Evolutionary conservation across 2,329 filamentous ascomycete species (phyloP).

Genomic region (Apiospora phragmitis): DNA sequence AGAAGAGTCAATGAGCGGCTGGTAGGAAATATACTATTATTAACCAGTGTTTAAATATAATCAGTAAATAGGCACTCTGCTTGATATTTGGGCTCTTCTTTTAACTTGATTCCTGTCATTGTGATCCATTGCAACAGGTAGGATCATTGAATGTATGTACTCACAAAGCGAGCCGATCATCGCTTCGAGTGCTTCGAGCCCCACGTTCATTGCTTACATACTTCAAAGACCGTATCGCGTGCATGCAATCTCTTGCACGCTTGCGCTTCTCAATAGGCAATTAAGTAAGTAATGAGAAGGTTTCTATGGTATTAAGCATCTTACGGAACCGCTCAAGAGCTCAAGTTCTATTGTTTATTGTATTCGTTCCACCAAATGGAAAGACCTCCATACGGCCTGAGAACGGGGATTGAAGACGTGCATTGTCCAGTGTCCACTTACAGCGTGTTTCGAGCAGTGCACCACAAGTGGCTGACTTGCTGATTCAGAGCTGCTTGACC

Average conservation of each 20-base stretch:
- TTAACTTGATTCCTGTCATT: not conserved
- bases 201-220: not conserved
- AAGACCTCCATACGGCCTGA: not conserved
- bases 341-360: not conserved
- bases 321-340: not conserved
- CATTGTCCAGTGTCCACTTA: not conserved
- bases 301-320: not conserved
- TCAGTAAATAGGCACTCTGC: not conserved
- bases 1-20: not conserved
- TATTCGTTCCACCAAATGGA: not conserved
- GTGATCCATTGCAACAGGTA: not conserved
- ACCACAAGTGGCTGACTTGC: not conserved
- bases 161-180: not conserved
- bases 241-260: not conserved
- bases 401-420: not conserved
- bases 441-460: not conserved
- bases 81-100: not conserved
- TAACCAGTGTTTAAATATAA: not conserved
- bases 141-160: not conserved
- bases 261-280: not conserved
- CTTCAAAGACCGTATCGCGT: not conserved
- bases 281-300: too few species aligned
- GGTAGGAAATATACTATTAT: too few species aligned
- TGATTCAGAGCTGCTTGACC: constrained; percentile 1
- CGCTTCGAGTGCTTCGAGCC: not conserved